These are phyloP conservation scores for Umbelopsis ramanniana DNA, from an alignment of 192 early-diverging fungal genomes.

Conservation along the genomic window DNA sequence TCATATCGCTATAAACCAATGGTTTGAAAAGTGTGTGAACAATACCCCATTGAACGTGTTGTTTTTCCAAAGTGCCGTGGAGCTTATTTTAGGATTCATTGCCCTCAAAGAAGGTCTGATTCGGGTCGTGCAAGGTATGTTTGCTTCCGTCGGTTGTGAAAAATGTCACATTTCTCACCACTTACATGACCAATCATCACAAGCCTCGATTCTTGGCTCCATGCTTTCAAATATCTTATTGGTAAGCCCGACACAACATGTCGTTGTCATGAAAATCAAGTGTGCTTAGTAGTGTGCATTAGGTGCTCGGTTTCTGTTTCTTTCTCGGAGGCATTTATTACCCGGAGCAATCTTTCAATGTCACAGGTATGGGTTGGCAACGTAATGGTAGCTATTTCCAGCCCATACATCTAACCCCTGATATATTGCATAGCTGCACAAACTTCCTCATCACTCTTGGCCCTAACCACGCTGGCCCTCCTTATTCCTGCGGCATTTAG, in stretches of 20 bases:
- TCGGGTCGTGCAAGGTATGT: slow-evolving; percentile 63
- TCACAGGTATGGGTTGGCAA: slow-evolving; percentile 39
- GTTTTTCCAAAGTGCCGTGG: slow-evolving; percentile 71
- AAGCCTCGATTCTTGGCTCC: slow-evolving; percentile 82
- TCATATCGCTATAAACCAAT: background rate
- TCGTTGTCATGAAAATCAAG: background rate
- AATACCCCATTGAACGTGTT: slow-evolving; percentile 45
- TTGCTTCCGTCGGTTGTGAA: background rate
- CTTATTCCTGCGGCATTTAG: slow-evolving; percentile 74
- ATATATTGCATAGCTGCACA: slow-evolving; percentile 55
- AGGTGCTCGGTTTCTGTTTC: slow-evolving; percentile 82
- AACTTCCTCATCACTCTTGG: slow-evolving; percentile 68
- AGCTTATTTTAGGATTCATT: slow-evolving; percentile 77
- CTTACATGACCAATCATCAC: slow-evolving; percentile 36
- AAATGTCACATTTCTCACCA: slow-evolving; percentile 28
- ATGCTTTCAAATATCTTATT: slow-evolving; percentile 92
- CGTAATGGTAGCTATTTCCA: background rate
- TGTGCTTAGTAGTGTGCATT: background rate
- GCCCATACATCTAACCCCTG: background rate
- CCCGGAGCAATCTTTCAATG: slow-evolving; percentile 67
- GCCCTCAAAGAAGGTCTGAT: slow-evolving; percentile 65
- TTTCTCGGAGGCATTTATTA: slow-evolving; percentile 77
- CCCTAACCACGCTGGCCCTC: slow-evolving; percentile 66
- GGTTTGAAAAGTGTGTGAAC: background rate
- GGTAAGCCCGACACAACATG: slow-evolving; percentile 45